Conservation (phyloP, 805 yeast genomes). For the Isabelozyma rhagii region DNA sequence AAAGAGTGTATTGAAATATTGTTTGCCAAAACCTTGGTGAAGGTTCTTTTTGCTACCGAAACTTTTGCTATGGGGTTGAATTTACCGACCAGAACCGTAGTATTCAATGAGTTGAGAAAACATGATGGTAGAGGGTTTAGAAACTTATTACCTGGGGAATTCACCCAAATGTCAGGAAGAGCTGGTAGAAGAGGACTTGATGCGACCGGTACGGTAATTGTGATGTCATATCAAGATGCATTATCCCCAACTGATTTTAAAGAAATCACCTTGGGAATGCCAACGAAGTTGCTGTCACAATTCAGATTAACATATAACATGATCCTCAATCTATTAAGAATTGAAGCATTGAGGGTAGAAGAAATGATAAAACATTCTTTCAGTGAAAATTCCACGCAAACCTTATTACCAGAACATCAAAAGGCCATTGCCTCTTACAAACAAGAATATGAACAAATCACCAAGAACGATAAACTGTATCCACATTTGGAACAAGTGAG, state of each 20-base stretch:
- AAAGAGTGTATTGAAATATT: constrained; percentile 91
- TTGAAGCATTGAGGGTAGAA: constrained; percentile 94
- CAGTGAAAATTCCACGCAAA: constrained; percentile 85
- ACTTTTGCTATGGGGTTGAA: constrained; percentile 99
- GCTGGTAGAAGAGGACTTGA: constrained; percentile 98
- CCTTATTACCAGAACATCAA: constrained; percentile 82
- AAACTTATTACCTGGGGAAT: constrained; percentile 88
- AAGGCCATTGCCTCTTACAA: constrained; percentile 55
- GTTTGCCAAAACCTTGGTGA: constrained; percentile 81
- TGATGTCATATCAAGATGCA: constrained; percentile 78
- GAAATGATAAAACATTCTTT: constrained; percentile 97
- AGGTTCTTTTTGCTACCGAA: constrained; percentile 93
- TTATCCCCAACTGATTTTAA: constrained; percentile 57
- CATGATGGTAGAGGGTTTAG: constrained; percentile 88
- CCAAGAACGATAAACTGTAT: constrained; percentile 23
- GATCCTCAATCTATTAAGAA: constrained; percentile 87
- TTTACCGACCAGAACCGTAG: constrained; percentile 94
- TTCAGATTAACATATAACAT: constrained; percentile 93
- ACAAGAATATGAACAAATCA: constrained; percentile 37
- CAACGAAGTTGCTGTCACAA: constrained; percentile 87
- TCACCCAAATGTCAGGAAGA: constrained; percentile 98
- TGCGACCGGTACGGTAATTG: constrained; percentile 88
- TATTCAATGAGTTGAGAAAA: constrained; percentile 78
- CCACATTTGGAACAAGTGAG: constrained; percentile 41
- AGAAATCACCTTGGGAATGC: constrained; percentile 81